Percentiles rank a stretch among this genome's conserved stretches.
Conservation (phyloP, 2,329 filamentous ascomycete species). For the Microascus cirrosus region DNA sequence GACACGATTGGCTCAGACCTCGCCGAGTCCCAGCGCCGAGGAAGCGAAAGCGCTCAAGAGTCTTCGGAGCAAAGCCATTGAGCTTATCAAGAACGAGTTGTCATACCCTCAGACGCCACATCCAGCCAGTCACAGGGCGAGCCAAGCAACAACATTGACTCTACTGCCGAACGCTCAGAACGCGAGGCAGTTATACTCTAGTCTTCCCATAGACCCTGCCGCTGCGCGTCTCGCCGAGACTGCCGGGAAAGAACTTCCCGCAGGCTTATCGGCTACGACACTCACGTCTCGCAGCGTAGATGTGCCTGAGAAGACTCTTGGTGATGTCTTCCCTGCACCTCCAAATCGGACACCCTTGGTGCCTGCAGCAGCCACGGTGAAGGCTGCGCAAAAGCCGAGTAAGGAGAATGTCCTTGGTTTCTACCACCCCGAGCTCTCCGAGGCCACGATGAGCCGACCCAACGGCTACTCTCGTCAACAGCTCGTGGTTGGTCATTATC, state of each 20-base stretch:
- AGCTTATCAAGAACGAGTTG: conserved; percentile 50
- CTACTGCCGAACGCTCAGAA: conserved; percentile 29
- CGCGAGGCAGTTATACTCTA: background rate
- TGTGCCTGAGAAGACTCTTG: conserved; percentile 40
- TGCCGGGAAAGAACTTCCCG: background rate
- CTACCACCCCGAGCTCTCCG: conserved; percentile 41
- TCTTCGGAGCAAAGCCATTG: conserved; percentile 40
- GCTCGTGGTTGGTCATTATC: conserved; percentile 56
- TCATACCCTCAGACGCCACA: conserved; percentile 25
- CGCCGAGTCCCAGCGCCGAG: background rate
- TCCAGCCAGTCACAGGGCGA: conserved; percentile 18
- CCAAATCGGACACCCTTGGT: conserved; percentile 47
- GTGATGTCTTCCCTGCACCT: conserved; percentile 42
- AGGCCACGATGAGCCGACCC: conserved; percentile 40
- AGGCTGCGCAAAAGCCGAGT: conserved; percentile 44
- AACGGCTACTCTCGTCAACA: conserved; percentile 56
- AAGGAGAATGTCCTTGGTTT: conserved; percentile 47
- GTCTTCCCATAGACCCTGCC: background rate
- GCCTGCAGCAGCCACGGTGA: conserved; percentile 42
- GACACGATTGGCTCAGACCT: conserved; percentile 30
- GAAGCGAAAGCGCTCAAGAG: conserved; percentile 1
- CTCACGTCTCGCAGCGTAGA: background rate
- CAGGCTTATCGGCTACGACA: background rate
- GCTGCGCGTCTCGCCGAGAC: background rate
- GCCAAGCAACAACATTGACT: conserved; percentile 24